Evolutionary conservation across 2,329 filamentous ascomycete species (phyloP).

Genomic region (Gaeumannomyces tritici): DNA sequence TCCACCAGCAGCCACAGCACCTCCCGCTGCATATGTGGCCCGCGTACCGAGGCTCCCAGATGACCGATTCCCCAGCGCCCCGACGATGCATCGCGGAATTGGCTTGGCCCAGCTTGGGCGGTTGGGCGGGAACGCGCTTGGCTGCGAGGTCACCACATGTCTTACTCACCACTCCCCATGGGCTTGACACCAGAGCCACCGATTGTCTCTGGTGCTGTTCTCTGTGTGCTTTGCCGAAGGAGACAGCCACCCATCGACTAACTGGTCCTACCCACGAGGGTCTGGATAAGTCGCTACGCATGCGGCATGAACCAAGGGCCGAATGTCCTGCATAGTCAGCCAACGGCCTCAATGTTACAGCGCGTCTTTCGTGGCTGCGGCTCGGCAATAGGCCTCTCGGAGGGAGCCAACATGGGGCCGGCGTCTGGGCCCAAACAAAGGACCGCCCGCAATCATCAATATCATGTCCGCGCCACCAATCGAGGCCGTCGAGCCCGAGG

Average conservation of each 20-base stretch:
- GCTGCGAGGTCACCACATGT: neutral
- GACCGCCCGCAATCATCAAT: neutral
- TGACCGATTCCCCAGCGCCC: neutral
- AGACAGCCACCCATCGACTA: neutral
- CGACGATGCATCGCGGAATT: neutral
- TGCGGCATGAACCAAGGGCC: neutral
- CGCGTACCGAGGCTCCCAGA: neutral
- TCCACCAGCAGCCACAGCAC: neutral
- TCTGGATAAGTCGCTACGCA: no score
- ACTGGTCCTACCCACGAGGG: neutral
- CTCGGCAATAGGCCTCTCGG: neutral
- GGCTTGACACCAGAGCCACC: neutral
- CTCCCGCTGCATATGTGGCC: neutral
- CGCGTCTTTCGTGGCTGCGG: neutral
- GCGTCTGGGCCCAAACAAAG: neutral
- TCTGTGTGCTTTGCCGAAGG: neutral
- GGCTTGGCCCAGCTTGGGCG: no score
- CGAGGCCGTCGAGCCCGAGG: neutral
- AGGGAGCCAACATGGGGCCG: neutral
- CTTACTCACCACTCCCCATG: neutral
- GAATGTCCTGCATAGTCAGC: neutral
- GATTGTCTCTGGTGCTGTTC: neutral
- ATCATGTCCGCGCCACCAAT: neutral
- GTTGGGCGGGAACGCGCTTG: neutral
- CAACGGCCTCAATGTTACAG: neutral